Evolutionary conservation across 1,139 yeast species (phyloP).

Genomic region (Kodamaea sp.): DNA sequence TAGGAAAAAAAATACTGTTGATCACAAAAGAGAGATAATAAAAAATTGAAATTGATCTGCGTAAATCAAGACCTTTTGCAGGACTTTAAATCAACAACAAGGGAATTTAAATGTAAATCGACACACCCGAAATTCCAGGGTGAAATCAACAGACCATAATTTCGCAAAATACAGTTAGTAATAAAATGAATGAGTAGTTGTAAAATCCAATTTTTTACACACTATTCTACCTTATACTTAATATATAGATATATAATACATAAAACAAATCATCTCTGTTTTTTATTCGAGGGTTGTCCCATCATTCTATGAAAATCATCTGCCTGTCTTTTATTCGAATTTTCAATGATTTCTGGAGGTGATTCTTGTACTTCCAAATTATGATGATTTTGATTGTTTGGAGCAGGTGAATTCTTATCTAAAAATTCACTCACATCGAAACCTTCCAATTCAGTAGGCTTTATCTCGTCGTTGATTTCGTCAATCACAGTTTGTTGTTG

Average conservation of each 20-base stretch:
- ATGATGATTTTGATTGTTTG: background rate
- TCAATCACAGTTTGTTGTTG: slow-evolving; percentile 22
- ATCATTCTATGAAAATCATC: slow-evolving; percentile 1
- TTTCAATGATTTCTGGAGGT: background rate
- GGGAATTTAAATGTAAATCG: too few species aligned
- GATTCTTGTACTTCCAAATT: slow-evolving; percentile 1
- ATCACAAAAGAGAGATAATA: too few species aligned
- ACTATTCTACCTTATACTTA: too few species aligned
- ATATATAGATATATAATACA: background rate
- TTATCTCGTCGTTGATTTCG: slow-evolving; percentile 12
- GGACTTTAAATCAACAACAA: too few species aligned
- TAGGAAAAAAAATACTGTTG: too few species aligned
- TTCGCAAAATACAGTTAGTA: too few species aligned
- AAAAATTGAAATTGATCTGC: too few species aligned
- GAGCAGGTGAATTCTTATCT: slow-evolving; percentile 11
- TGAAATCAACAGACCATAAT: too few species aligned
- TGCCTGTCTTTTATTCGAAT: slow-evolving; percentile 1
- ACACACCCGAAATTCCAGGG: too few species aligned
- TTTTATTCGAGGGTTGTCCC: background rate
- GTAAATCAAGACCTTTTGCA: too few species aligned
- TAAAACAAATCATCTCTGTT: slow-evolving; percentile 1
- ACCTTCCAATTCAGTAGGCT: slow-evolving; percentile 24
- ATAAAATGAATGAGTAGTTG: too few species aligned
- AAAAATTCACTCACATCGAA: slow-evolving; percentile 41
- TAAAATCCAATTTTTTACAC: too few species aligned